phyloP scores from a whole-genome alignment of 202 grass and related monocot species.

The Setaria italica region DNA sequence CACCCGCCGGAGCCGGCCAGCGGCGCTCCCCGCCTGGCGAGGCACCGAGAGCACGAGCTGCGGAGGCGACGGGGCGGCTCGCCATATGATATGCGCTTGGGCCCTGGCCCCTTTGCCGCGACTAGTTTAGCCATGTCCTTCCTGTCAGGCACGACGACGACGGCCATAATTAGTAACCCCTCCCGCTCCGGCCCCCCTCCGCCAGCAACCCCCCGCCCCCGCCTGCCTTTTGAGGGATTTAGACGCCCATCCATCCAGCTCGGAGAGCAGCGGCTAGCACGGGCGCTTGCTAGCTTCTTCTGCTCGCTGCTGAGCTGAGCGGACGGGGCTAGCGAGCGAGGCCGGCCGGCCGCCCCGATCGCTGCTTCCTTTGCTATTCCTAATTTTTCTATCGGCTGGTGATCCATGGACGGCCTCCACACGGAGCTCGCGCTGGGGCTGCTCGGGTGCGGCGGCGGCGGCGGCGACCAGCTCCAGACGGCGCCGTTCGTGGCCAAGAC shows the following conservation, averaged over 20 bases:
- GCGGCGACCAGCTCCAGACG: conserved; percentile 34
- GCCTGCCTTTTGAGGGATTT: conserved; percentile 44
- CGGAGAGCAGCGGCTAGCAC: not conserved
- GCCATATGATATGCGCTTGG: not conserved
- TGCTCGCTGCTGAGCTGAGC: not conserved
- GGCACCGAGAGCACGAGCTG: not conserved
- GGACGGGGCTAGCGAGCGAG: not conserved
- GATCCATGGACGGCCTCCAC: conserved; percentile 54
- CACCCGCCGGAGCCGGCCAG: not conserved
- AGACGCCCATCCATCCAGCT: conserved; percentile 36
- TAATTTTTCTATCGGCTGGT: too few species aligned
- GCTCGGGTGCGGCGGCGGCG: conserved; percentile 22
- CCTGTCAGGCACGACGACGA: conserved; percentile 29
- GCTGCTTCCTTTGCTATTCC: not conserved
- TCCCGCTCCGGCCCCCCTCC: not conserved
- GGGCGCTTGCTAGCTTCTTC: not conserved
- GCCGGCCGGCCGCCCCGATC: not conserved
- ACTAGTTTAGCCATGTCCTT: conserved; percentile 36
- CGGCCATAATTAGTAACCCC: conserved; percentile 25
- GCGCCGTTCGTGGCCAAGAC: conserved; percentile 79
- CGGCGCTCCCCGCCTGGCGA: not conserved
- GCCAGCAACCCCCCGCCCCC: not conserved
- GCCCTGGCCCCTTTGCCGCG: not conserved
- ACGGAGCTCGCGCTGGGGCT: conserved; percentile 60
- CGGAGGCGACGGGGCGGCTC: not conserved